A percentile compares a stretch with the other conserved stretches of the same genome.
These are phyloP conservation scores for Yamadazyma epiphylla DNA, from an alignment of 1,139 yeast genomes.

Conservation along the genomic window DNA sequence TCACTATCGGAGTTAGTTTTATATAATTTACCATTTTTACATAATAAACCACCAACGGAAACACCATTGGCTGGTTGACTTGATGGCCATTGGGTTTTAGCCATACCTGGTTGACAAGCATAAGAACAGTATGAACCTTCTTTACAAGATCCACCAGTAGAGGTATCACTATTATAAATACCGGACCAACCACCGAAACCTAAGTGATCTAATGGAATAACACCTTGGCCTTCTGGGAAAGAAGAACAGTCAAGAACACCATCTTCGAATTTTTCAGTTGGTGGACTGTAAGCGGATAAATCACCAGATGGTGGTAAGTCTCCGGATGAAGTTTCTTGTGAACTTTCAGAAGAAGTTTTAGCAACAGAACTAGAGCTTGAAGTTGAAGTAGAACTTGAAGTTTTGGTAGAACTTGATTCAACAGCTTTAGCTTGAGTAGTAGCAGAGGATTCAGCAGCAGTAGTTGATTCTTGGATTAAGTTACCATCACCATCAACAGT, in stretches of 20 bases:
- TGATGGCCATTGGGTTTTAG: constrained; percentile 95
- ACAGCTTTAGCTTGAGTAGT: constrained; percentile 12
- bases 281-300: constrained; percentile 47
- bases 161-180: constrained; percentile 59
- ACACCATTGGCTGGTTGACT: constrained; percentile 82
- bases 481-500: constrained; percentile 66
- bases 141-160: constrained; percentile 63
- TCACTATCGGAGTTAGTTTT: constrained; percentile 61
- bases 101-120: constrained; percentile 95
- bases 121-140: constrained; percentile 87
- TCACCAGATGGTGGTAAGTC: constrained; percentile 48
- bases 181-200: constrained; percentile 75
- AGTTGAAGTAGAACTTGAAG: constrained; percentile 10
- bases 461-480: constrained; percentile 24
- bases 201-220: constrained; percentile 53
- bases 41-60: constrained; percentile 84
- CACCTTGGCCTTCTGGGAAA: constrained; percentile 75
- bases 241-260: constrained; percentile 59
- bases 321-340: constrained; percentile 14
- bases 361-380: constrained; percentile 13
- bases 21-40: constrained; percentile 78
- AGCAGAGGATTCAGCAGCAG: constrained; percentile 15
- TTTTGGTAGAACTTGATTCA: constrained; percentile 3
- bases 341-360: constrained; percentile 15
- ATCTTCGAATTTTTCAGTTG: constrained; percentile 54